Conservation (phyloP, 2,329 filamentous ascomycete genomes). For the Calonectria crousiana region DNA sequence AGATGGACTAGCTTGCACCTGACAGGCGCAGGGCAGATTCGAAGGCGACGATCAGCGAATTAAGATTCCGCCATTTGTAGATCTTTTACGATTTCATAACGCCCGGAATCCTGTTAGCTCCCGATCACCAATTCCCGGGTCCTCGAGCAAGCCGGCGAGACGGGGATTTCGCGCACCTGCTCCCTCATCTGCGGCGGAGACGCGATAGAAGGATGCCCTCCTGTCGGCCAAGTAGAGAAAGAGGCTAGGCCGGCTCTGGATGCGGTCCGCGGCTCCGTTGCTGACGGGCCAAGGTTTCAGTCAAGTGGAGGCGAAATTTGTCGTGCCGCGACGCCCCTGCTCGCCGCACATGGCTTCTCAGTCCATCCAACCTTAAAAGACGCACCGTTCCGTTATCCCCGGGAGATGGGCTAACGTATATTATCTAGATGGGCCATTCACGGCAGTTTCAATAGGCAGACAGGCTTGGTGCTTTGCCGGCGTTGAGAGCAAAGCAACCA, state of each 20-base stretch:
- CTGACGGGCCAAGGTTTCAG: neutral
- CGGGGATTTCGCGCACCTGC: neutral
- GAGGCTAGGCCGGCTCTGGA: neutral
- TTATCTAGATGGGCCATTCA: neutral
- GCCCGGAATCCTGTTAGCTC: neutral
- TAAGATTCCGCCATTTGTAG: constrained; percentile 2
- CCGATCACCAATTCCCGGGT: neutral
- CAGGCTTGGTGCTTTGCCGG: neutral
- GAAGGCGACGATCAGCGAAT: neutral
- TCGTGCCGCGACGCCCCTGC: neutral
- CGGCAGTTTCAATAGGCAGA: neutral
- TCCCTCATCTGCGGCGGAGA: neutral
- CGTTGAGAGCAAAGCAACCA: neutral
- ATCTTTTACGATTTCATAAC: neutral
- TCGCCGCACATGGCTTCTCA: neutral
- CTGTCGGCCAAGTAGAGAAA: neutral
- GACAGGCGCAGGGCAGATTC: neutral
- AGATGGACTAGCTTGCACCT: neutral
- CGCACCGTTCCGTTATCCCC: neutral
- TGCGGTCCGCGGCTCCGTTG: neutral
- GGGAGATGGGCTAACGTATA: neutral
- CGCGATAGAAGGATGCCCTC: neutral
- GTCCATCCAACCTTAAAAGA: neutral
- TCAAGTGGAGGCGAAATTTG: constrained; percentile 5
- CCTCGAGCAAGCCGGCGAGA: neutral